These are phyloP conservation scores for Diatrype stigma DNA, from an alignment of 2,329 filamentous ascomycete genomes.

Conservation along the genomic window DNA sequence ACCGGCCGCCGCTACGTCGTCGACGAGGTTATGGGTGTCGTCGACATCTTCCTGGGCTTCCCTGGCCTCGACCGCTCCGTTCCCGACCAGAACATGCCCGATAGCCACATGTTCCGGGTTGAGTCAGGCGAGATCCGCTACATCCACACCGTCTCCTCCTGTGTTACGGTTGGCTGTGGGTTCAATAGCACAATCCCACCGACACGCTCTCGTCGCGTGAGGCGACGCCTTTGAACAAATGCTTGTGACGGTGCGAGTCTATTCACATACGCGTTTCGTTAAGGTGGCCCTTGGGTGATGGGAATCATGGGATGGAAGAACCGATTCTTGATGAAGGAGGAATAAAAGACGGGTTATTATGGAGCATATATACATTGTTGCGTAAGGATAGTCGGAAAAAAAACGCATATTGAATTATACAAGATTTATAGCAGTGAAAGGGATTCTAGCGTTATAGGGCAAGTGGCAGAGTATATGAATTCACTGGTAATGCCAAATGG, in stretches of 20 bases:
- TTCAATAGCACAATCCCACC: constrained; percentile 7
- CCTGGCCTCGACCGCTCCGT: constrained; percentile 21
- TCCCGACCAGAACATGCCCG: constrained; percentile 18
- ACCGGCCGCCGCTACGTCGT: constrained; percentile 26
- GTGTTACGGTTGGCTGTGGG: constrained; percentile 20
- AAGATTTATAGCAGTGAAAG: too few species aligned
- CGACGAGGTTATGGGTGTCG: constrained; percentile 24
- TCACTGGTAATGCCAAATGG: too few species aligned
- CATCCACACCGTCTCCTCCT: constrained; percentile 26
- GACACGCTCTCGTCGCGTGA: neutral
- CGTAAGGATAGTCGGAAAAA: too few species aligned
- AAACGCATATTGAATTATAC: too few species aligned
- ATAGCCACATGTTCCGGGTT: constrained; percentile 25
- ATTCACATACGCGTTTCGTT: too few species aligned
- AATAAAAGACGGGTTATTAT: too few species aligned
- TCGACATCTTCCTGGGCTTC: constrained; percentile 26
- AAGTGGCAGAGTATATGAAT: too few species aligned
- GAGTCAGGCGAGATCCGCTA: constrained; percentile 27
- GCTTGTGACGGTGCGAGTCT: neutral
- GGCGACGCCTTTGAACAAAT: neutral
- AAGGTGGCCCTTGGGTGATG: too few species aligned
- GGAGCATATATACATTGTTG: too few species aligned
- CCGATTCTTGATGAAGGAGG: too few species aligned
- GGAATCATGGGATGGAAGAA: too few species aligned
- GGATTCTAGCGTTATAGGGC: too few species aligned